phyloP scores from a whole-genome alignment of 768 basidiomycete genomes.

The Dioszegia hungarica region DNA sequence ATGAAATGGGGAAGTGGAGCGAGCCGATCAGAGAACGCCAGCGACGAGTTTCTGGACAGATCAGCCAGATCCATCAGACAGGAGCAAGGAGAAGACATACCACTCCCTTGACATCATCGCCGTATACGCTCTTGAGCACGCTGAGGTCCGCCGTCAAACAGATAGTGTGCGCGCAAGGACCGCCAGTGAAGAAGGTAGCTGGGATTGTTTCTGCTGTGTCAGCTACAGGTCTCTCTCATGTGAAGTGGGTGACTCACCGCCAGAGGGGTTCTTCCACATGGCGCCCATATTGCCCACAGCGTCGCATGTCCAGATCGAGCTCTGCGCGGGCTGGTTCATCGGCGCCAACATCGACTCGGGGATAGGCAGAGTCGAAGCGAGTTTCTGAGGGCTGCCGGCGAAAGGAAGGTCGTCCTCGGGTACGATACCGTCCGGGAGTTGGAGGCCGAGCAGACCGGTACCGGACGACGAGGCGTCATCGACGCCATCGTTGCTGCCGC shows the following conservation, averaged over 20 bases:
- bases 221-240: no score
- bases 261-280: not conserved
- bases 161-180: conserved; percentile 26
- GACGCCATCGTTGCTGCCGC: not conserved
- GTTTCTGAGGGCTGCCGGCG: not conserved
- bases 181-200: conserved; percentile 32
- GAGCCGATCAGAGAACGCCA: not conserved
- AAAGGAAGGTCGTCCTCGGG: not conserved
- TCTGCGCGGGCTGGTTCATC: not conserved
- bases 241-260: no score
- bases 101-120: conserved; percentile 19
- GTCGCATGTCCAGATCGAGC: conserved; percentile 6
- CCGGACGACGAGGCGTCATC: not conserved
- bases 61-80: not conserved
- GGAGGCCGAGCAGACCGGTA: not conserved
- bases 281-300: not conserved
- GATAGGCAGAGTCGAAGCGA: not conserved
- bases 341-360: not conserved
- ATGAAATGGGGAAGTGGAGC: not conserved
- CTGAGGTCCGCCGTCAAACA: conserved; percentile 27
- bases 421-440: no score
- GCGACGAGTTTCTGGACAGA: not conserved
- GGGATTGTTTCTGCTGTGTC: conserved; percentile 16
- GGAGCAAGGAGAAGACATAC: conserved; percentile 12
- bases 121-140: conserved; percentile 18